Percentiles rank a stretch among this genome's conserved stretches.
Conservation (phyloP, 768 basidiomycete genomes). For the Russula earlei region DNA sequence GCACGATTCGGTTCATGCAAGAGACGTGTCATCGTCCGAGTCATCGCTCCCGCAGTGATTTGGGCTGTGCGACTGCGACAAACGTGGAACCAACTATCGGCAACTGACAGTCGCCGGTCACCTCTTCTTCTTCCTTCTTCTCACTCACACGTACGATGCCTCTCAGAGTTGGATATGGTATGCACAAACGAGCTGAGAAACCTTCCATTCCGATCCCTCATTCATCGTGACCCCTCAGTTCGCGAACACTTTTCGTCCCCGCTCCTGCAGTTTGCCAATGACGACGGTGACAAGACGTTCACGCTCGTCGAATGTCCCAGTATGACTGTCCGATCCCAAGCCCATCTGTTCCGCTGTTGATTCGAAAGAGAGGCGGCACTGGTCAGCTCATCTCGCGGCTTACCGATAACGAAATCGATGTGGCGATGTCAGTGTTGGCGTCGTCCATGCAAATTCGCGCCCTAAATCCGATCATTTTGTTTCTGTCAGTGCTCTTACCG, state of each 20-base stretch:
- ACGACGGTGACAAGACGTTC: conserved; percentile 64
- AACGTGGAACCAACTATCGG: no score
- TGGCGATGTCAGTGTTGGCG: conserved; percentile 75
- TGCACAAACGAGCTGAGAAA: not conserved
- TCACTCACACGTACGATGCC: conserved; percentile 5
- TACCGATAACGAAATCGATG: conserved; percentile 66
- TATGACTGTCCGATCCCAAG: conserved; percentile 27
- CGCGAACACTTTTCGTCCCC: conserved; percentile 90
- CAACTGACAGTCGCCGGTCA: not conserved
- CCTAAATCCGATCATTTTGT: no score
- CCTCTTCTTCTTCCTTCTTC: not conserved
- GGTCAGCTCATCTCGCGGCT: conserved; percentile 75
- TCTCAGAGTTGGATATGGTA: conserved; percentile 25
- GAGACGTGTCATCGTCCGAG: not conserved
- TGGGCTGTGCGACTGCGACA: no score
- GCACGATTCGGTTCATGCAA: not conserved
- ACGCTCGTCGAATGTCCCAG: conserved; percentile 85
- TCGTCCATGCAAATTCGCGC: not conserved
- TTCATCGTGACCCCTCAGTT: conserved; percentile 32
- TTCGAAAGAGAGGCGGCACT: conserved; percentile 53
- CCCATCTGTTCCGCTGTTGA: not conserved
- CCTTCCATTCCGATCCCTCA: no score
- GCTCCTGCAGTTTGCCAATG: conserved; percentile 71
- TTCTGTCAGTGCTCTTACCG: conserved; percentile 67
- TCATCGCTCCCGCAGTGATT: no score